Conservation (phyloP, 164 flowering plant genomes). For the Malania oleifera region DNA sequence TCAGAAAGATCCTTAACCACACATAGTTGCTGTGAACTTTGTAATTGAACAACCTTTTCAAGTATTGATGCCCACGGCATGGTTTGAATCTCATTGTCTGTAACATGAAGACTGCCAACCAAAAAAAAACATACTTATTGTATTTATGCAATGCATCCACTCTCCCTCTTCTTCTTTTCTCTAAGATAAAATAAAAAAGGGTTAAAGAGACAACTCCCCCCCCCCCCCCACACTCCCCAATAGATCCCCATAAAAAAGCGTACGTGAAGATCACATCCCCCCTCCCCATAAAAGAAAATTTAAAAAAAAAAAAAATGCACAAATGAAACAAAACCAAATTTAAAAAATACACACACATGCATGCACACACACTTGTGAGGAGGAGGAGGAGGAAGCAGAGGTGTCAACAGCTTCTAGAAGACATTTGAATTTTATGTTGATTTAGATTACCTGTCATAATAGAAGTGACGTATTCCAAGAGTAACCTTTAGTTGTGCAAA, state of each 20-base stretch:
- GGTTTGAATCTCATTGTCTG: constrained; percentile 86
- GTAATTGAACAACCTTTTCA: constrained; percentile 78
- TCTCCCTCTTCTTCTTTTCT: too few species aligned
- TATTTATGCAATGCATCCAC: neutral
- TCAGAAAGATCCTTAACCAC: constrained; percentile 90
- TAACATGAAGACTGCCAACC: constrained; percentile 74
- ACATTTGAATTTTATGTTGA: too few species aligned
- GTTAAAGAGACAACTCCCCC: too few species aligned
- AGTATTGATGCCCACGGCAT: constrained; percentile 88
- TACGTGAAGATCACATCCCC: neutral
- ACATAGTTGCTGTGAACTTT: constrained; percentile 71
- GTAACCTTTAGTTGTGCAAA: constrained; percentile 79
- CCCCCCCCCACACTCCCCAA: too few species aligned
- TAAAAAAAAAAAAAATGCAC: too few species aligned
- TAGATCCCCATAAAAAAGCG: too few species aligned
- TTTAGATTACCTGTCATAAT: constrained; percentile 56
- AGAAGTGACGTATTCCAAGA: constrained; percentile 74
- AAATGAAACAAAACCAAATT: too few species aligned
- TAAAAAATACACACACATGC: too few species aligned
- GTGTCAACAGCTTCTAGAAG: too few species aligned
- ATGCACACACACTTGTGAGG: neutral
- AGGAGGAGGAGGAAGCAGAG: neutral
- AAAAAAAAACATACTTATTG: neutral
- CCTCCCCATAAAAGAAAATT: neutral
- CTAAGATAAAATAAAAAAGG: too few species aligned